Evolutionary conservation across 148 eudicot species (phyloP).

Genomic region (Pouteria glomerata): DNA sequence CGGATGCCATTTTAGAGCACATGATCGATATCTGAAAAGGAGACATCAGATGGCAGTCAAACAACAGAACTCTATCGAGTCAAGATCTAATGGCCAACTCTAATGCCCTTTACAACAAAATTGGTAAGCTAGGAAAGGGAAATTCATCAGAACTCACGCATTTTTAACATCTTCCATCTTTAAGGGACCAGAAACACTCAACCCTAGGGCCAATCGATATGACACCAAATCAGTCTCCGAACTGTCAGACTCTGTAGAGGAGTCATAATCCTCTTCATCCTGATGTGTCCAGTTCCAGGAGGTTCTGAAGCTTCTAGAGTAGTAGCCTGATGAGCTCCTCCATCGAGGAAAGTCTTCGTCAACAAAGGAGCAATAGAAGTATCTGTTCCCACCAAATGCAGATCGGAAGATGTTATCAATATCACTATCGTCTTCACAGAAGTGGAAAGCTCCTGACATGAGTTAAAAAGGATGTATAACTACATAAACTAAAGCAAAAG

Average conservation of each 20-base stretch:
- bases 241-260: conserved; percentile 35
- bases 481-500: background rate
- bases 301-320: conserved; percentile 32
- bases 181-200: conserved; percentile 76
- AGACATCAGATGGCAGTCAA: conserved; percentile 7
- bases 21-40: conserved; percentile 67
- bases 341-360: conserved; percentile 46
- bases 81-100: background rate
- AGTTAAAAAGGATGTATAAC: background rate
- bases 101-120: background rate
- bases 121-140: background rate
- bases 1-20: conserved; percentile 97
- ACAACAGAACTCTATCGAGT: background rate
- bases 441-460: conserved; percentile 58
- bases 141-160: conserved; percentile 53
- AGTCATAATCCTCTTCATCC: conserved; percentile 49
- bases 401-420: conserved; percentile 53
- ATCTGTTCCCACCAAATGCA: conserved; percentile 48
- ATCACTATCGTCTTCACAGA: conserved; percentile 53
- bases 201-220: conserved; percentile 65
- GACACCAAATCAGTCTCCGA: conserved; percentile 34
- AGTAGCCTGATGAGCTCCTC: conserved; percentile 47
- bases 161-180: conserved; percentile 75
- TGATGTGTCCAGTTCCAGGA: conserved; percentile 40
- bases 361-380: conserved; percentile 68